phyloP scores from a whole-genome alignment of 179 eudicot species.

The Beta macrorhiza region DNA sequence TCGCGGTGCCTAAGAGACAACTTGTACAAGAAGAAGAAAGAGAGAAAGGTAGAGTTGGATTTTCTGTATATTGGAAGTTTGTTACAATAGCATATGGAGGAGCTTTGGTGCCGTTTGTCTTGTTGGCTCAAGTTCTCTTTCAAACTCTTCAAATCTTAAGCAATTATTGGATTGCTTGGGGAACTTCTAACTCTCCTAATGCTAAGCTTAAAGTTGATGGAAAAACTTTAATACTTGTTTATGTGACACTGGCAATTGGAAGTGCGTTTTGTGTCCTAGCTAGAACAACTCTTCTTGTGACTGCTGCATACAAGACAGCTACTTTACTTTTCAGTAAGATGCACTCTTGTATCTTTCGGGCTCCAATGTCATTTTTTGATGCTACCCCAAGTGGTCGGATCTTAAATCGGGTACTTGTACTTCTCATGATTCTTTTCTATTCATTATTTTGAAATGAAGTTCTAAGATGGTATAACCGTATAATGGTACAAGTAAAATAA shows the following conservation, averaged over 20 bases:
- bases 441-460: too few species aligned
- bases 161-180: conserved; percentile 96
- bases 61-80: conserved; percentile 76
- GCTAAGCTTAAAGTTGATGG: conserved; percentile 40
- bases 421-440: not conserved
- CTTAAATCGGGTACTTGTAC: conserved; percentile 49
- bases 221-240: conserved; percentile 58
- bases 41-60: conserved; percentile 75
- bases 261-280: conserved; percentile 59
- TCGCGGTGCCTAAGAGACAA: conserved; percentile 44
- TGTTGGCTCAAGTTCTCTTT: conserved; percentile 46
- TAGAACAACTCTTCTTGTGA: conserved; percentile 45
- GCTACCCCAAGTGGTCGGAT: conserved; percentile 69
- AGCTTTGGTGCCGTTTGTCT: conserved; percentile 57
- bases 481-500: too few species aligned
- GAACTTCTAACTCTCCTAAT: conserved; percentile 65
- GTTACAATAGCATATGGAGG: conserved; percentile 77
- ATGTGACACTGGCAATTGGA: conserved; percentile 58
- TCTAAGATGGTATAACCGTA: too few species aligned
- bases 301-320: conserved; percentile 56
- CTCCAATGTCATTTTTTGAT: conserved; percentile 74
- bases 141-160: conserved; percentile 59
- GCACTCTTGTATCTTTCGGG: conserved; percentile 58
- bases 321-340: conserved; percentile 52
- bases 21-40: conserved; percentile 90